Conservation (phyloP, 108 stramenopile species). For the Skeletonema tropicum region DNA sequence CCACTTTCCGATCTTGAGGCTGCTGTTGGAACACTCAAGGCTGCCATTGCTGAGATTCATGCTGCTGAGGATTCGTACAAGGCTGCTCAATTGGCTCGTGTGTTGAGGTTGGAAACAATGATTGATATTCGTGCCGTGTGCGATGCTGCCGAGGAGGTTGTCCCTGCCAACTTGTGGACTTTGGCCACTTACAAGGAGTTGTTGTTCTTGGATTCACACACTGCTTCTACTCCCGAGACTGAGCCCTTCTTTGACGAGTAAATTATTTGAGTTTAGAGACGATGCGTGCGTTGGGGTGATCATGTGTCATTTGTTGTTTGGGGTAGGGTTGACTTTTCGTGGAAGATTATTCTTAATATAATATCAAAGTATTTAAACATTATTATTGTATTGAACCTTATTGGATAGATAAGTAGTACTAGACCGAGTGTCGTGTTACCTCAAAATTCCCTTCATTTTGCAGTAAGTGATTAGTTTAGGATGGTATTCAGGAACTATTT, state of each 20-base stretch:
- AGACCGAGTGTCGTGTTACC: too few relatives aligned
- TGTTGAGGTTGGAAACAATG: slow-evolving; percentile 92
- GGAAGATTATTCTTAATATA: too few relatives aligned
- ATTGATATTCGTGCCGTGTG: slow-evolving; percentile 86
- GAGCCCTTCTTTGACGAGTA: slow-evolving; percentile 6
- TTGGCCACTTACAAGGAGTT: slow-evolving; percentile 96
- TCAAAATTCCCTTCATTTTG: too few relatives aligned
- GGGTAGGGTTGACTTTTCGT: too few relatives aligned
- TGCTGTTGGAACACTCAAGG: slow-evolving; percentile 66
- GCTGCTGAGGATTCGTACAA: slow-evolving; percentile 67
- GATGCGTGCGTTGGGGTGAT: too few relatives aligned
- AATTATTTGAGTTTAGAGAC: too few relatives aligned
- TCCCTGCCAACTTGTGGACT: slow-evolving; percentile 91
- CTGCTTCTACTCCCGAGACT: slow-evolving; percentile 7
- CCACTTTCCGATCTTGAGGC: slow-evolving; percentile 76
- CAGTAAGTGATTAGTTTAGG: too few relatives aligned
- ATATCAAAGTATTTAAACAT: too few relatives aligned
- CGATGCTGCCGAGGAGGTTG: slow-evolving; percentile 91
- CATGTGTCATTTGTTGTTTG: too few relatives aligned
- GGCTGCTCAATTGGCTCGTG: slow-evolving; percentile 79
- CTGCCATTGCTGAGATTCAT: slow-evolving; percentile 69
- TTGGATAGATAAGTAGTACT: too few relatives aligned
- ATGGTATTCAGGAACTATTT: too few relatives aligned
- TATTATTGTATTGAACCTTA: too few relatives aligned
- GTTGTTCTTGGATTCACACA: slow-evolving; percentile 86